phyloP scores from a whole-genome alignment of 495 filamentous ascomycete species.

The Evansstolkia leycettana region DNA sequence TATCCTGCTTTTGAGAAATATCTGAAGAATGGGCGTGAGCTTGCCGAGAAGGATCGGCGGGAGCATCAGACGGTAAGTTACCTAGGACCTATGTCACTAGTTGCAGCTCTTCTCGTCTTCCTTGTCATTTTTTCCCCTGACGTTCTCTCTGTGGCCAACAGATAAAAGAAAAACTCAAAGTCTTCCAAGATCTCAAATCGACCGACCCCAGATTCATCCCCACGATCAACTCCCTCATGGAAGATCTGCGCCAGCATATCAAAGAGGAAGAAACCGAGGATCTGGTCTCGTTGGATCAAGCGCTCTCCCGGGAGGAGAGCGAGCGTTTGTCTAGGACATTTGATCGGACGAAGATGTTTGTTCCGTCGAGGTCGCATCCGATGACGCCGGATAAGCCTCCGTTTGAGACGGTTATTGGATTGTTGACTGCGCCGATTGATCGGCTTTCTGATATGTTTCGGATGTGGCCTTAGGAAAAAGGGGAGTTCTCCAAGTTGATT shows the following conservation, averaged over 20 bases:
- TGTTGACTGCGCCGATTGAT: constrained; percentile 8
- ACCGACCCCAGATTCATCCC: constrained; percentile 28
- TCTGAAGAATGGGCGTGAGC: constrained; percentile 25
- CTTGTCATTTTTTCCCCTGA: too few species aligned
- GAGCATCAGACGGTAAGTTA: constrained; percentile 38
- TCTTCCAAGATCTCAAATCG: constrained; percentile 38
- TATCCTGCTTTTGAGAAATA: constrained; percentile 50
- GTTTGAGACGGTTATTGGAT: constrained; percentile 6
- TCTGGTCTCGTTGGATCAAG: constrained; percentile 31
- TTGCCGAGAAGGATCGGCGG: constrained; percentile 40
- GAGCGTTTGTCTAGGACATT: constrained; percentile 33
- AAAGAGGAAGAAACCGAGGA: constrained; percentile 42
- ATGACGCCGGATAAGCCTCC: constrained; percentile 12
- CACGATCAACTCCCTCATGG: constrained; percentile 34
- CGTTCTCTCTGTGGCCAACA: constrained; percentile 13
- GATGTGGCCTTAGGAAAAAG: too few species aligned
- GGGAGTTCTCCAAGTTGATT: too few species aligned
- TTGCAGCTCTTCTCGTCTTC: too few species aligned
- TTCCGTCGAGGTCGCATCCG: constrained; percentile 40
- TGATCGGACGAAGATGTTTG: constrained; percentile 41
- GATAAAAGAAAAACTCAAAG: constrained; percentile 43
- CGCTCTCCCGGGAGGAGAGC: constrained; percentile 16
- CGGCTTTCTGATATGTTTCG: constrained; percentile 6
- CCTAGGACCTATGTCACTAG: too few species aligned
- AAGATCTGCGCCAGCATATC: constrained; percentile 37